Evolutionary conservation across 805 yeast species (phyloP), one percentile per base, ranked within the genome.

Genomic region (Myxozyma mucilagina): DNA sequence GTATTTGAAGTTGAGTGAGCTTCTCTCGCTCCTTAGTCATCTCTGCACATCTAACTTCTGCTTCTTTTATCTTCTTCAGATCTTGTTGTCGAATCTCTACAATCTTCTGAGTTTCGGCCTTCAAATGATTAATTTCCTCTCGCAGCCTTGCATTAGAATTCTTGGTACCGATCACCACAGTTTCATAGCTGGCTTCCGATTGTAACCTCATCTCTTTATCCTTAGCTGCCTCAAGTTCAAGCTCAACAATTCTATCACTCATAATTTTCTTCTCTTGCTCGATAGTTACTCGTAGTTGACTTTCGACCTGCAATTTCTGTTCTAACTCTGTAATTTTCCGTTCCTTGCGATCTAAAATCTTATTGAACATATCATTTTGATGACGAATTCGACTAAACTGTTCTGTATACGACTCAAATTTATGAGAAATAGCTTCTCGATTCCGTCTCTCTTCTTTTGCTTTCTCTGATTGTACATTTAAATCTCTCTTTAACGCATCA

Each of bases 321-420:
- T 90, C 96, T 67, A 89, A 74, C 66, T 87, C 93, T 35, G 76
- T 69, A 31, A 88, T 81, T 56, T 89, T 77, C 54, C 92, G 78
- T 67, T 87, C 90, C 68, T 88, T 87, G 55, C 96, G 77, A 63
- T 81, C 83, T 60, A 89, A 74, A 64, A 88, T 75, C 0, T 90
- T 84, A 68, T 82, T 86, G 47, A 87, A 78, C 76, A 86, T 86
- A 65, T 88, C 91, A 67, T 86, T 86, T 69, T 90, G 93, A 71
- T 87, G 92, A 72, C 87, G 87, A 42, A 87, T 56, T 5, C 41
- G 20, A 31, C 61, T 52, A 29, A 48, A 73, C 72, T 85, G 88
- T 67, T 86, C 90, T 39, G 84, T 79, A 56, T 82, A 75, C 57
- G 80, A 76, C 66, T 82, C 85, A 67, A 85, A 76, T 73, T 83